Percentiles rank a stretch among this genome's conserved stretches.
Conservation (phyloP, 805 yeast genomes). For the Ogataea kodamae region DNA sequence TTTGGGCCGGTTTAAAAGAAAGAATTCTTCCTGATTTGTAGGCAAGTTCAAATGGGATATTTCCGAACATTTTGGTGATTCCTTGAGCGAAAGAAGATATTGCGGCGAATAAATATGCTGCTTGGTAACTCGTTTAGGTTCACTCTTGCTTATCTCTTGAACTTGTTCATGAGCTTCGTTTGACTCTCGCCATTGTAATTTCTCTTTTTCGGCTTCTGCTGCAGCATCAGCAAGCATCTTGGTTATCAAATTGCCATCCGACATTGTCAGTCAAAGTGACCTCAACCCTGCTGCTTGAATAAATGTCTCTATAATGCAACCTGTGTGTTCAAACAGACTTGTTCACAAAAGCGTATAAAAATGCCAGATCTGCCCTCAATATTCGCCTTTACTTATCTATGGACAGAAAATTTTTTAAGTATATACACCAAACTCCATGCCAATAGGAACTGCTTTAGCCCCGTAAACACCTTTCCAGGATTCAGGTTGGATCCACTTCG, state of each 20-base stretch:
- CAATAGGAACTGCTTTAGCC: conserved; percentile 56
- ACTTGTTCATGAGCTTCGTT: conserved; percentile 2
- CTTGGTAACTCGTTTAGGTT: conserved; percentile 7
- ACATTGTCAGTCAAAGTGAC: conserved; percentile 6
- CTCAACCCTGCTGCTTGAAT: conserved; percentile 4
- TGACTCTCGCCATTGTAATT: conserved; percentile 11
- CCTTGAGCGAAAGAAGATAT: conserved; percentile 33
- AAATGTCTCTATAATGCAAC: conserved; percentile 7
- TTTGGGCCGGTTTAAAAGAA: conserved; percentile 10
- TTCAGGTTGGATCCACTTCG: conserved; percentile 50
- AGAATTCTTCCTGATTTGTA: conserved; percentile 26
- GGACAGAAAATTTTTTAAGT: conserved; percentile 24
- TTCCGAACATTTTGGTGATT: conserved; percentile 36
- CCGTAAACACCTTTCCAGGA: conserved; percentile 92
- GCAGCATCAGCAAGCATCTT: conserved; percentile 33
- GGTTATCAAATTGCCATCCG: conserved; percentile 27
- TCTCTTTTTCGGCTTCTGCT: conserved; percentile 30
- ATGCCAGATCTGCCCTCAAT: conserved; percentile 4
- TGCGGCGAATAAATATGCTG: conserved; percentile 25
- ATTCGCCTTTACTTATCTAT: conserved; percentile 8
- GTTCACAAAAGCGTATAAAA: conserved; percentile 2
- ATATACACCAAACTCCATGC: conserved; percentile 76
- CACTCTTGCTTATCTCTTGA: not conserved
- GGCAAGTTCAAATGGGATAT: conserved; percentile 40
- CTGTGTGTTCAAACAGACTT: conserved; percentile 1